Conservation (phyloP, 2,329 filamentous ascomycete genomes). For the Ciborinia camelliae region DNA sequence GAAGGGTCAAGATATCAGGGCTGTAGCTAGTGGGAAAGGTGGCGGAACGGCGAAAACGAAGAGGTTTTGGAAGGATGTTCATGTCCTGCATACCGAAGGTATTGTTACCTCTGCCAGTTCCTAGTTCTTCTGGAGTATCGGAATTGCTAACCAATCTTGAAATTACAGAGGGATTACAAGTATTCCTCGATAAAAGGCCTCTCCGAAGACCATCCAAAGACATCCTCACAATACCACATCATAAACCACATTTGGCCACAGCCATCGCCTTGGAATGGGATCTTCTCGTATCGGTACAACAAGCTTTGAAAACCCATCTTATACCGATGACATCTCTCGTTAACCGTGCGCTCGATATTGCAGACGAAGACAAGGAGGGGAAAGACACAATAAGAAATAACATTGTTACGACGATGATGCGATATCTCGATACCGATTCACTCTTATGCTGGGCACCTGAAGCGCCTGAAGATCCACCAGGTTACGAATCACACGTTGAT, state of each 20-base stretch:
- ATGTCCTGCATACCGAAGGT: slow-evolving; percentile 66
- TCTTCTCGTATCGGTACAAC: slow-evolving; percentile 72
- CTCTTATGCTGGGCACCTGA: slow-evolving; percentile 82
- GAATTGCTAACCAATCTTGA: slow-evolving; percentile 19
- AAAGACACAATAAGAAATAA: slow-evolving; percentile 54
- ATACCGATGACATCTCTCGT: slow-evolving; percentile 86
- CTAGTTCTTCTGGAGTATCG: not conserved
- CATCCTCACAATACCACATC: slow-evolving; percentile 66
- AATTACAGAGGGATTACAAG: slow-evolving; percentile 41
- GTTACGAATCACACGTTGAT: slow-evolving; percentile 44
- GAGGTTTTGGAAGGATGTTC: slow-evolving; percentile 86
- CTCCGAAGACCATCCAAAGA: slow-evolving; percentile 75
- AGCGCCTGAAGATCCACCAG: slow-evolving; percentile 48
- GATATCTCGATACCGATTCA: slow-evolving; percentile 89
- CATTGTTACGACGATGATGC: slow-evolving; percentile 68
- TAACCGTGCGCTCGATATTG: slow-evolving; percentile 80
- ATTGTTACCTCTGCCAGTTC: slow-evolving; percentile 29
- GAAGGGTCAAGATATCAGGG: slow-evolving; percentile 49
- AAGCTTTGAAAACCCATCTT: slow-evolving; percentile 80
- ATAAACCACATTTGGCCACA: slow-evolving; percentile 77
- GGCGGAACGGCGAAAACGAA: slow-evolving; percentile 49
- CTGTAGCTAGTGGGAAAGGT: slow-evolving; percentile 38
- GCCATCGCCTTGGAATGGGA: slow-evolving; percentile 95
- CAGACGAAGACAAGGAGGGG: slow-evolving; percentile 55
- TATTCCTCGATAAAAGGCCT: slow-evolving; percentile 75